phyloP scores from a whole-genome alignment of 2,329 filamentous ascomycete genomes.

The Fusarium sp. region DNA sequence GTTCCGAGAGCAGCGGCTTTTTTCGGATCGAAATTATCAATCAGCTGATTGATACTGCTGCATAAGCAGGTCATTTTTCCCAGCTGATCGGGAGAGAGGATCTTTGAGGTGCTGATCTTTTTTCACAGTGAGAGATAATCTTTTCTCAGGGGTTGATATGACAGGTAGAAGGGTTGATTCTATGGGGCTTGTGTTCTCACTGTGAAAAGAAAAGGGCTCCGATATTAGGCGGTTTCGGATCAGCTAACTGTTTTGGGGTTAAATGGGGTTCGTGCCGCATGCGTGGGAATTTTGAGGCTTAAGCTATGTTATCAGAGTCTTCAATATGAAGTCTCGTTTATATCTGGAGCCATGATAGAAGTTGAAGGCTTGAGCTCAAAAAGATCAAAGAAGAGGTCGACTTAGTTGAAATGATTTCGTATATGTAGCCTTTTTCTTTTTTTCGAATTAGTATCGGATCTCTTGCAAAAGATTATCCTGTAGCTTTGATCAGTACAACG shows the following conservation, averaged over 20 bases:
- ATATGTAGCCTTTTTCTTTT: too few relatives aligned
- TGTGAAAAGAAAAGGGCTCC: constrained; percentile 27
- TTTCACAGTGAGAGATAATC: constrained; percentile 36
- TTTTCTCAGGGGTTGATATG: background rate
- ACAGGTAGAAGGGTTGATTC: background rate
- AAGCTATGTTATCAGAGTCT: background rate
- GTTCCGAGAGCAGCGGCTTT: constrained; percentile 41
- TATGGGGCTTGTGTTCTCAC: constrained; percentile 31
- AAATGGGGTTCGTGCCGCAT: background rate
- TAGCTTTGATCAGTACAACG: background rate
- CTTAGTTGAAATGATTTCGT: accelerated
- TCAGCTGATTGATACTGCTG: constrained; percentile 40
- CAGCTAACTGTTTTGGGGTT: constrained; percentile 1
- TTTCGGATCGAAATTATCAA: constrained; percentile 40
- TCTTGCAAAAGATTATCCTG: background rate
- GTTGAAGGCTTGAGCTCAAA: background rate
- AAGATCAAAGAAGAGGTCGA: too few relatives aligned
- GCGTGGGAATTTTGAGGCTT: background rate
- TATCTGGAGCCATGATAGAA: background rate
- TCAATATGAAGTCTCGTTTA: accelerated
- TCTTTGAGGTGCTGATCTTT: background rate
- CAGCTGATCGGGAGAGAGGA: background rate
- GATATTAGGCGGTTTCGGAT: constrained; percentile 14
- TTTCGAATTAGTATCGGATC: too few relatives aligned
- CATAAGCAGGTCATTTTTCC: constrained; percentile 42